Conservation (phyloP, 176 grass and related monocot species). For the Raddia distichophylla region DNA sequence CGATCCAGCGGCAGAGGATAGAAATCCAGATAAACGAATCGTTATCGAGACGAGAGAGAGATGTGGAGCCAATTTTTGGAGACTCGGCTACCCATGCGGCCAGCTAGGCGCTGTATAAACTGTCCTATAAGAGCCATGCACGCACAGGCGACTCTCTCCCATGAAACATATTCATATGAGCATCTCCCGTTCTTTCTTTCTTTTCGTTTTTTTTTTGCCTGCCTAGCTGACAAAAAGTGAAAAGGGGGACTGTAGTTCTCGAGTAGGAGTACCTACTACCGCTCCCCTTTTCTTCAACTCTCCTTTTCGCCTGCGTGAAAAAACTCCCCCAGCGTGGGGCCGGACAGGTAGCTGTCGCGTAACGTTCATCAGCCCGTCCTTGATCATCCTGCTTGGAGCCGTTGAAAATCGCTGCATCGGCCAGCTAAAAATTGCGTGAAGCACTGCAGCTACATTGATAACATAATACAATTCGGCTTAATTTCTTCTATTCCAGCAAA, state of each 20-base stretch:
- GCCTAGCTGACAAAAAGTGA: background rate
- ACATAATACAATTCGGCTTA: no score
- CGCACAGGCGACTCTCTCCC: background rate
- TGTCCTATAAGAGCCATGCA: background rate
- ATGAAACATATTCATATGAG: background rate
- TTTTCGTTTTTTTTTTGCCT: background rate
- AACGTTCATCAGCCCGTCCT: background rate
- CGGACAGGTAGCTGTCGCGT: background rate
- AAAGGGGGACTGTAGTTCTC: background rate
- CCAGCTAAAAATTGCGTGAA: no score
- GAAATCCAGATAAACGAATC: no score
- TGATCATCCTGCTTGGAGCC: background rate
- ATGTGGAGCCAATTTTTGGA: no score
- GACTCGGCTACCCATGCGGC: no score
- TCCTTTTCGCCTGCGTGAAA: background rate
- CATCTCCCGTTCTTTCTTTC: no score
- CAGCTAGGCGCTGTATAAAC: background rate
- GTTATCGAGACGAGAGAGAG: no score
- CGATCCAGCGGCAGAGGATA: no score
- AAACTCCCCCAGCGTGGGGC: background rate
- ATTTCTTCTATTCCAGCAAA: no score
- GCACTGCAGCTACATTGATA: no score
- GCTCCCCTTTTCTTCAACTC: background rate
- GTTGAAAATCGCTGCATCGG: background rate
- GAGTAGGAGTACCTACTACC: background rate